Percentiles rank a stretch among this genome's conserved stretches.
Evolutionary conservation across 345 rosid species (phyloP).

Genomic region (Gossypium bickii): DNA sequence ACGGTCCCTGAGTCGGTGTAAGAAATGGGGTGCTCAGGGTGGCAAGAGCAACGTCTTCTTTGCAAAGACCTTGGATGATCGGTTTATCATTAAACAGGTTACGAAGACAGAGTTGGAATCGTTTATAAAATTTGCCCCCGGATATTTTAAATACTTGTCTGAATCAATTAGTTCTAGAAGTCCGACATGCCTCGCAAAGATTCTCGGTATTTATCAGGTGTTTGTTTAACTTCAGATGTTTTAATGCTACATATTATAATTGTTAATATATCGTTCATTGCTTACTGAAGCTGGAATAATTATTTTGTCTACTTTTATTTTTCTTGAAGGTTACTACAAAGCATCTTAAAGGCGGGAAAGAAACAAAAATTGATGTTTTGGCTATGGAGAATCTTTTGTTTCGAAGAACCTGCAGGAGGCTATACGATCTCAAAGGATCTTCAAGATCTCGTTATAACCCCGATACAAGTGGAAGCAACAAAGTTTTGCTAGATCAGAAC

Average conservation of each 20-base stretch:
- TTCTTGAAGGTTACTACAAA: constrained; percentile 59
- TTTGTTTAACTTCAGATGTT: constrained; percentile 38
- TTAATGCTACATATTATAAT: neutral
- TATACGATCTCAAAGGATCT: constrained; percentile 92
- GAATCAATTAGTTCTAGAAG: constrained; percentile 74
- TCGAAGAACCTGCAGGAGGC: constrained; percentile 57
- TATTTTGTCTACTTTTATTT: neutral
- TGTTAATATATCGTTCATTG: neutral
- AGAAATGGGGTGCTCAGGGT: constrained; percentile 99
- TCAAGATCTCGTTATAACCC: constrained; percentile 86
- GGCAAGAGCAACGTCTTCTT: constrained; percentile 82
- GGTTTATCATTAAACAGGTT: constrained; percentile 73
- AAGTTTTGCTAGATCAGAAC: constrained; percentile 92
- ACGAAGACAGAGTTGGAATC: constrained; percentile 96
- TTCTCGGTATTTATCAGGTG: constrained; percentile 97
- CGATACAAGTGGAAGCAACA: constrained; percentile 85
- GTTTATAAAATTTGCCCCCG: constrained; percentile 82
- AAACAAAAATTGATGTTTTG: constrained; percentile 80
- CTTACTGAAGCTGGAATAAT: too few relatives aligned
- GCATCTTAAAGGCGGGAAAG: constrained; percentile 78
- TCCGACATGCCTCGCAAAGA: constrained; percentile 96
- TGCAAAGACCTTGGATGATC: too few relatives aligned
- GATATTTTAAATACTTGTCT: constrained; percentile 72
- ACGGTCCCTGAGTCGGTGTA: constrained; percentile 95
- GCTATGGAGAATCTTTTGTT: constrained; percentile 96